These are phyloP conservation scores for Thielaviopsis euricoi DNA, from an alignment of 2,329 filamentous ascomycete species.

Conservation along the genomic window DNA sequence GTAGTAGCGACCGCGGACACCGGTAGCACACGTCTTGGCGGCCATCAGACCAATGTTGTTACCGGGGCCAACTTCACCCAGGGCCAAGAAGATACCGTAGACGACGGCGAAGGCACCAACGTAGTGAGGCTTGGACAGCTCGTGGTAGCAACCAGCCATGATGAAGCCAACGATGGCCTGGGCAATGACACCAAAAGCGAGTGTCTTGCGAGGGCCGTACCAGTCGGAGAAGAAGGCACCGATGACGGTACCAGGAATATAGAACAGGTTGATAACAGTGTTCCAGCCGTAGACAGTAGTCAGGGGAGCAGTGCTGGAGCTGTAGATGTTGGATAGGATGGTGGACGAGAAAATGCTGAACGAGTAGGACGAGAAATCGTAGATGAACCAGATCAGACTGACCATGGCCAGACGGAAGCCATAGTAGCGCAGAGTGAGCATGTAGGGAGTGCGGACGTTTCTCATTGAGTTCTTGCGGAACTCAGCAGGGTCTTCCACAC, in stretches of 20 bases:
- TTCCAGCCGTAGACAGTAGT: constrained; percentile 80
- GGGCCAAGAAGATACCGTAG: constrained; percentile 23
- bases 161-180: constrained; percentile 74
- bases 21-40: constrained; percentile 74
- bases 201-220: constrained; percentile 60
- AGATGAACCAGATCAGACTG: constrained; percentile 69
- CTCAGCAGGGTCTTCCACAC: constrained; percentile 63
- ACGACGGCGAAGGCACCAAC: constrained; percentile 23
- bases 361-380: constrained; percentile 69
- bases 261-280: constrained; percentile 75
- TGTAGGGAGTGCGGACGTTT: constrained; percentile 38
- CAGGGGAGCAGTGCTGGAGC: constrained; percentile 29
- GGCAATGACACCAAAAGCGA: constrained; percentile 51
- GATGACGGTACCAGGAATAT: constrained; percentile 64
- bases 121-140: constrained; percentile 40
- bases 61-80: constrained; percentile 53
- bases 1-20: constrained; percentile 62
- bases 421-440: constrained; percentile 47
- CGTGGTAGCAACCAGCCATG: constrained; percentile 66
- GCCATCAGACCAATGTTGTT: constrained; percentile 84
- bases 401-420: constrained; percentile 56
- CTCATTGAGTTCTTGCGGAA: constrained; percentile 57
- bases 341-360: constrained; percentile 73
- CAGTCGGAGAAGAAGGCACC: constrained; percentile 65
- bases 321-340: constrained; percentile 52